Evolutionary conservation across 345 rosid genomes (phyloP), one percentile per base, ranked within the genome.

Genomic region (Diplotaxis tenuifolia): DNA sequence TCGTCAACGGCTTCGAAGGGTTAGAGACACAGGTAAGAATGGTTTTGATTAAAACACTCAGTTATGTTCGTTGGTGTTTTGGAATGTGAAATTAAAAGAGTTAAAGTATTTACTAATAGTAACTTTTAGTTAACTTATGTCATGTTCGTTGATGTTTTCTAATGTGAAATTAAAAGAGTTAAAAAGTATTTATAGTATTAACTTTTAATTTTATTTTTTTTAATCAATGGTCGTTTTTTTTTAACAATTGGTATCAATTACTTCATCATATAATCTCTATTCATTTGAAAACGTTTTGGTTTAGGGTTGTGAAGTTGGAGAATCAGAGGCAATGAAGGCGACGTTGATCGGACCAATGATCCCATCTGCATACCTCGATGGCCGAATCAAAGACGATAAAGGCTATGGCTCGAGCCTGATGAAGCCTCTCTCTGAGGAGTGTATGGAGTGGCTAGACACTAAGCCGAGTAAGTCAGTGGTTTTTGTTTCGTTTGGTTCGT

Each of bases 331-430:
- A 9, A 87, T 90, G 86, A 87, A 71, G 0, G 90, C 76, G n/a
- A 87, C 84, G 62, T 68, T 88, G 75, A 86, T 91, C 0, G 97
- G 94, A 20, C 97, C 92, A 0, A 83, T 87, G 97, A 83, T 87
- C 15, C 97, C 96, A 19, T 86, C 88, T 0, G 80, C 82, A 0
- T 88, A 87, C 52, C 58, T 86, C 11, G 94, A 86, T 15, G 82
- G 77, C 2, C 56, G 86, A 22, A 83, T 86, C 18, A 76, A 80
- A 59, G 84, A 69, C 3, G 94, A 91, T 75, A 67, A 50, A 62
- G 87, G 81, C 32, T 88, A 88, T 9, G 96, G 96, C 14, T 84
- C 96, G 16, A 87, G 87, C 65, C 65, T 91, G 3, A 84, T 90
- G 92, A 86, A 83, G 70, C 88, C 88, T 9, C 53, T 83, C 0